These are phyloP conservation scores for Styphnolobium japonicum DNA, from an alignment of 306 rosid genomes.

Conservation along the genomic window DNA sequence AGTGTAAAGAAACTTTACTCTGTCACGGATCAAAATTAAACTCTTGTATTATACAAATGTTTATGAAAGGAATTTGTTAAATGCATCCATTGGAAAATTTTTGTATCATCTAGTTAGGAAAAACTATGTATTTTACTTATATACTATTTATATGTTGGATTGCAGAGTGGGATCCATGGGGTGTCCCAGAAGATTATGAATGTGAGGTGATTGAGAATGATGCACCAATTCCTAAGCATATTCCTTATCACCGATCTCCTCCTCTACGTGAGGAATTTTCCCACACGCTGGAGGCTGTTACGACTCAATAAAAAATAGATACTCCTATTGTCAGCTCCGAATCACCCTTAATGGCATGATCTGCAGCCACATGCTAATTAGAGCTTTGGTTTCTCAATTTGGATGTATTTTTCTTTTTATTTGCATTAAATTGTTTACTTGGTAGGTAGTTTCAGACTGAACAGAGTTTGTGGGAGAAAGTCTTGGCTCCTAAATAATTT, in stretches of 20 bases:
- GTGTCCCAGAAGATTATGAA: slow-evolving; percentile 79
- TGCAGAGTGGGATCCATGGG: slow-evolving; percentile 97
- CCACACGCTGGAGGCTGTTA: slow-evolving; percentile 48
- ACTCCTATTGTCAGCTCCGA: slow-evolving; percentile 41
- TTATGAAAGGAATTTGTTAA: neutral
- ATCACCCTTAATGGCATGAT: slow-evolving; percentile 47
- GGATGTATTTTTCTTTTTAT: slow-evolving; percentile 12
- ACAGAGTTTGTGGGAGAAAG: neutral
- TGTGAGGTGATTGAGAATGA: slow-evolving; percentile 83
- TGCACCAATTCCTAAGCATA: slow-evolving; percentile 86
- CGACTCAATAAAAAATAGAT: slow-evolving; percentile 28
- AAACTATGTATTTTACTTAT: neutral
- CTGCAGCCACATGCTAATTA: neutral
- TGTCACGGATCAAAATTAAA: no score
- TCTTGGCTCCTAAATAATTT: slow-evolving; percentile 16
- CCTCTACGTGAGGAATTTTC: slow-evolving; percentile 76
- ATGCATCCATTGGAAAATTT: neutral
- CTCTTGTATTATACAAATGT: neutral
- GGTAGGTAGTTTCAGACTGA: slow-evolving; percentile 14
- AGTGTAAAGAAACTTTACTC: no score
- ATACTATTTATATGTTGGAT: slow-evolving; percentile 16
- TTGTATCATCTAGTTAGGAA: neutral
- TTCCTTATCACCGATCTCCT: slow-evolving; percentile 80
- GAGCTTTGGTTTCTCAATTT: slow-evolving; percentile 32
- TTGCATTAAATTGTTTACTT: slow-evolving; percentile 5